phyloP scores from a whole-genome alignment of 2,329 filamentous ascomycete genomes.

The Colletotrichum costaricense region DNA sequence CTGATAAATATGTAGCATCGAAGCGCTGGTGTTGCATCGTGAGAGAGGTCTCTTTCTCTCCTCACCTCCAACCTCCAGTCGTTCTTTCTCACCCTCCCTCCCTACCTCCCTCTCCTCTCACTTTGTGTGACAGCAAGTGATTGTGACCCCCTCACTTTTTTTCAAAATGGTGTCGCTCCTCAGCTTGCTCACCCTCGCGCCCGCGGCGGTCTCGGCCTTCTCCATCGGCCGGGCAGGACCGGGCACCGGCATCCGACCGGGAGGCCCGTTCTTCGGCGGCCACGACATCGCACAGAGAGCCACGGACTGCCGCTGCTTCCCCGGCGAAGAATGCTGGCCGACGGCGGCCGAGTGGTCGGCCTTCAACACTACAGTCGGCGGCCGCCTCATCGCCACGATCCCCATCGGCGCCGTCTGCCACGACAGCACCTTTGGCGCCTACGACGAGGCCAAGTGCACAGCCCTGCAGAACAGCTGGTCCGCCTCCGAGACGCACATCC shows the following conservation, averaged over 20 bases:
- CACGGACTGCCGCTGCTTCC: constrained; percentile 57
- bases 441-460: constrained; percentile 57
- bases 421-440: constrained; percentile 59
- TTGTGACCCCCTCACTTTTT: background rate
- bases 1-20: constrained; percentile 17
- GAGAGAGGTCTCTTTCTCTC: background rate
- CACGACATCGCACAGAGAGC: background rate
- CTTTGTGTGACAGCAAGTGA: background rate
- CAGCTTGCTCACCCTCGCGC: constrained; percentile 27
- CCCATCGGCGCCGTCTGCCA: constrained; percentile 65
- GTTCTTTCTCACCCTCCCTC: background rate
- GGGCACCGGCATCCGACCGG: background rate
- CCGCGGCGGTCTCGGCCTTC: constrained; percentile 21
- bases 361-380: constrained; percentile 63
- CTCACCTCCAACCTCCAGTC: constrained; percentile 8
- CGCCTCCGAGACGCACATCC: constrained; percentile 54
- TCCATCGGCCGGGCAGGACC: constrained; percentile 1
- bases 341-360: constrained; percentile 53
- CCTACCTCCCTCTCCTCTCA: background rate
- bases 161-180: constrained; percentile 29
- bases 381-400: constrained; percentile 60
- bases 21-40: constrained; percentile 1
- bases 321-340: constrained; percentile 66
- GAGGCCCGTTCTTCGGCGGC: background rate
- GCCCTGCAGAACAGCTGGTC: constrained; percentile 56